A percentile compares a stretch with the other conserved stretches of the same genome.
Conservation (phyloP, 441 rosid genomes). For the Populus hybrid region DNA sequence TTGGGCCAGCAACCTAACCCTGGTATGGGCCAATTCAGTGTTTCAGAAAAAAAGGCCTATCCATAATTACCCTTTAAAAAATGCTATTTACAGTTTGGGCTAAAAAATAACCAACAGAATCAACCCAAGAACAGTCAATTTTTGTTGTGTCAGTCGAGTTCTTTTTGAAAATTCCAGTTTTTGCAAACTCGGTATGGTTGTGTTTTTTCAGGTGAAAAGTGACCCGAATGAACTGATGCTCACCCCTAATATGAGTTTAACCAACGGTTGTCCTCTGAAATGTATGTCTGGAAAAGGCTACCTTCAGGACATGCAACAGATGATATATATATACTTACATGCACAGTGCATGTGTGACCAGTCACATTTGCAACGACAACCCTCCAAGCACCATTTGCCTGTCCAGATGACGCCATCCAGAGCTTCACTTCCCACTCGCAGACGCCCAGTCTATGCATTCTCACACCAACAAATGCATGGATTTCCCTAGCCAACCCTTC, state of each 20-base stretch:
- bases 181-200: neutral
- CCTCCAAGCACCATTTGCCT: conserved; percentile 97
- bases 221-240: neutral
- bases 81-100: neutral
- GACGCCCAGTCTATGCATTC: conserved; percentile 86
- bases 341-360: conserved; percentile 88
- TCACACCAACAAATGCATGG: conserved; percentile 77
- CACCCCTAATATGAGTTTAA: neutral
- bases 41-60: neutral
- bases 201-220: neutral
- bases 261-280: neutral
- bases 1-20: neutral
- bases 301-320: conserved; percentile 4
- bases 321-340: conserved; percentile 58
- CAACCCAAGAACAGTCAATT: neutral
- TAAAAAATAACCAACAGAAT: neutral
- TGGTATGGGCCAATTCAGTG: neutral
- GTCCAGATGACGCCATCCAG: conserved; percentile 83
- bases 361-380: conserved; percentile 75
- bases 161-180: neutral
- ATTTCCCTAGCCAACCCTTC: conserved; percentile 75
- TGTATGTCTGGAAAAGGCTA: conserved; percentile 5
- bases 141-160: neutral
- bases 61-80: neutral
- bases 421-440: conserved; percentile 99